A percentile compares a stretch with the other conserved stretches of the same genome.
phyloP scores from a whole-genome alignment of 2,329 filamentous ascomycete species.

The Ascochyta viciae-villosae region DNA sequence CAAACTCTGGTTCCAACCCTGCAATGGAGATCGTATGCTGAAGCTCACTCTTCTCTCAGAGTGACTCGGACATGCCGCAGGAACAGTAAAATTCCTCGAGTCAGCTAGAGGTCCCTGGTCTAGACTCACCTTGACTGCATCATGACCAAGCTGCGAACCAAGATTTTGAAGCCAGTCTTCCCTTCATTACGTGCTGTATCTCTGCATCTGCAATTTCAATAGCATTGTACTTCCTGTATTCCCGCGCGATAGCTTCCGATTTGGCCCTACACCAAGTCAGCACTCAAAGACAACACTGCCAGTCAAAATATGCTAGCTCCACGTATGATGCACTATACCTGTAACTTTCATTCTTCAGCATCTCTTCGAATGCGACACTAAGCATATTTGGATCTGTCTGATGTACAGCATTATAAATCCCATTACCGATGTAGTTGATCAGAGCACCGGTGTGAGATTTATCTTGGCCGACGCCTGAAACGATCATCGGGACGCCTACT shows the following conservation, averaged over 20 bases:
- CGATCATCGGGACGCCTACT: conserved; percentile 57
- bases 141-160: no score
- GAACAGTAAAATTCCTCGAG: no score
- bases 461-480: conserved; percentile 51
- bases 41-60: no score
- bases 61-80: no score
- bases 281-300: neutral
- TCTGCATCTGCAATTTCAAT: conserved; percentile 12
- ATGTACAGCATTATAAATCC: conserved; percentile 15
- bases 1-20: no score
- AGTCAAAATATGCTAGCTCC: neutral
- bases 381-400: neutral
- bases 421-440: conserved; percentile 17
- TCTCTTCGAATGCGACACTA: conserved; percentile 6
- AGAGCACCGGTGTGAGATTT: conserved; percentile 51
- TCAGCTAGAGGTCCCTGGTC: no score
- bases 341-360: conserved; percentile 12
- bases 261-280: conserved; percentile 3
- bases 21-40: no score
- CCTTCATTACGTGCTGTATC: conserved; percentile 6
- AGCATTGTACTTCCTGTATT: conserved; percentile 16
- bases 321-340: neutral
- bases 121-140: no score
- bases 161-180: neutral
- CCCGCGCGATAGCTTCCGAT: neutral